Evolutionary conservation across 2,329 filamentous ascomycete species (phyloP).

Genomic region (Knoxdaviesia capensis): DNA sequence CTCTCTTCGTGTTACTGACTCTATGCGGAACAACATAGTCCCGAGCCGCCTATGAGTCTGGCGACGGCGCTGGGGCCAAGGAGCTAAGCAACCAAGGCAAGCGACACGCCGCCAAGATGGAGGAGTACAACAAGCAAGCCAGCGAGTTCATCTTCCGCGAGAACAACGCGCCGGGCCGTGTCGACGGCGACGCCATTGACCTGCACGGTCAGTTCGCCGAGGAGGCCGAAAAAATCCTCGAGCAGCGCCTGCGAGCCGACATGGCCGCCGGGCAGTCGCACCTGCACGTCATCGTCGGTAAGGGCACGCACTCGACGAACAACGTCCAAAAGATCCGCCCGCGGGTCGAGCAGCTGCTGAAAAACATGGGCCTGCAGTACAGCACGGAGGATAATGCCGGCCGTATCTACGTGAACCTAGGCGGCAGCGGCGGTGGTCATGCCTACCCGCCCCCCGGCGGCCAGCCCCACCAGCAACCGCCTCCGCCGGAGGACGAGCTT

Average conservation of each 20-base stretch:
- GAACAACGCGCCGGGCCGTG: constrained; percentile 65
- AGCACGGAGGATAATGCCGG: constrained; percentile 77
- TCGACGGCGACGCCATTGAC: constrained; percentile 70
- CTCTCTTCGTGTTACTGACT: background rate
- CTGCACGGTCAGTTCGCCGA: constrained; percentile 88
- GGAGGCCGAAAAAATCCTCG: constrained; percentile 72
- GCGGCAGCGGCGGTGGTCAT: constrained; percentile 23
- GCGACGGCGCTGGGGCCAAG: constrained; percentile 72
- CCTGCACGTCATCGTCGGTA: constrained; percentile 88
- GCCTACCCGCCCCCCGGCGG: background rate
- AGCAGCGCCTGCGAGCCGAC: constrained; percentile 66
- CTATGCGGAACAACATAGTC: constrained; percentile 21
- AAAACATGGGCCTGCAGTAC: constrained; percentile 64
- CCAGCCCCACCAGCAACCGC: constrained; percentile 9
- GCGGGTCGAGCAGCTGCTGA: constrained; percentile 73
- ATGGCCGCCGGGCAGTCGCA: constrained; percentile 55
- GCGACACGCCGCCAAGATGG: constrained; percentile 62
- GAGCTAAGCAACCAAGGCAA: constrained; percentile 72
- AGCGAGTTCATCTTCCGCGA: constrained; percentile 89
- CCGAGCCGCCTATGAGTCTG: constrained; percentile 60
- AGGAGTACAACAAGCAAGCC: constrained; percentile 76
- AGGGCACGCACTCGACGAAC: constrained; percentile 67
- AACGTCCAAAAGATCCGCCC: constrained; percentile 92
- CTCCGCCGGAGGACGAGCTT: constrained; percentile 20
- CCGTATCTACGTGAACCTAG: constrained; percentile 70